Evolutionary conservation across 164 flowering plant species (phyloP).

Genomic region (Taxillus chinensis): DNA sequence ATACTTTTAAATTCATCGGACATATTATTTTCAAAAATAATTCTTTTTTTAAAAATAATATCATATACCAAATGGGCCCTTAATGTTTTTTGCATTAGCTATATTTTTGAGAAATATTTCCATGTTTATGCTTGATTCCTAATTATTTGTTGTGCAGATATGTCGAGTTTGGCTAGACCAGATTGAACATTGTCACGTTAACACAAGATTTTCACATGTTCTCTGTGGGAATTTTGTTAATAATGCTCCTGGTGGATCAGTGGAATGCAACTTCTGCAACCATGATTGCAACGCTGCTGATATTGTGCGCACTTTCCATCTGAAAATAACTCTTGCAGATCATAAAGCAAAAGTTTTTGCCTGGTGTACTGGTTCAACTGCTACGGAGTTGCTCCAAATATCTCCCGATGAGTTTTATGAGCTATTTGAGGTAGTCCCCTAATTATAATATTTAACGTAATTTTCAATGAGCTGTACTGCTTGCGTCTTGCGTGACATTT

Average conservation of each 20-base stretch:
- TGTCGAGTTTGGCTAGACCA: slow-evolving; percentile 68
- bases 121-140: not conserved
- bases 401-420: slow-evolving; percentile 76
- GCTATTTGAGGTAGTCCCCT: slow-evolving; percentile 61
- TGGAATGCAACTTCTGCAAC: slow-evolving; percentile 58
- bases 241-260: slow-evolving; percentile 26
- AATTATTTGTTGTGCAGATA: slow-evolving; percentile 28
- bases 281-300: slow-evolving; percentile 37
- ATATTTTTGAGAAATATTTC: no score
- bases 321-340: slow-evolving; percentile 67
- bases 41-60: no score
- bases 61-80: no score
- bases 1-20: no score
- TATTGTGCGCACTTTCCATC: slow-evolving; percentile 44
- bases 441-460: not conserved
- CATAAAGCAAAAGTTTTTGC: slow-evolving; percentile 58
- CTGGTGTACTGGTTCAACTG: slow-evolving; percentile 80
- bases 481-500: no score
- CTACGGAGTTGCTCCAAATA: slow-evolving; percentile 78
- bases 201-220: slow-evolving; percentile 49
- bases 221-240: slow-evolving; percentile 62
- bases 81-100: no score
- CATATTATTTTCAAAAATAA: no score
- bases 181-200: slow-evolving; percentile 47
- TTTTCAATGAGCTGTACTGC: no score